A percentile compares a stretch with the other conserved stretches of the same genome.
Conservation (phyloP, 495 filamentous ascomycete genomes). For the Cladorrhinum samala region DNA sequence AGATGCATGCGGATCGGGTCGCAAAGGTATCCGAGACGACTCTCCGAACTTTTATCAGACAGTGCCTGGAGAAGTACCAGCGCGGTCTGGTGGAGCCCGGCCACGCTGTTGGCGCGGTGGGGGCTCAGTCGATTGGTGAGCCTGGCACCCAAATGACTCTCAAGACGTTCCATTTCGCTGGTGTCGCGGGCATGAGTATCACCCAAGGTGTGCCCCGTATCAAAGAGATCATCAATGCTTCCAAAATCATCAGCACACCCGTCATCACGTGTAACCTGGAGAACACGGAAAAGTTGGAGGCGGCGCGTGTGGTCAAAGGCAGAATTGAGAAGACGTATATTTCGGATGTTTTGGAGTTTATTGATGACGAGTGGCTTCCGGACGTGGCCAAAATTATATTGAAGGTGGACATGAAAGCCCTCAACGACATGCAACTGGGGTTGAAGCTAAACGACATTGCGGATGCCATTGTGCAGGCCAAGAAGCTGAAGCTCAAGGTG, state of each 20-base stretch:
- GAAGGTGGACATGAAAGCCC: slow-evolving; percentile 68
- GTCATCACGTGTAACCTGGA: slow-evolving; percentile 80
- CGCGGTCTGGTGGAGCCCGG: slow-evolving; percentile 87
- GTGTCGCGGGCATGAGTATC: slow-evolving; percentile 98
- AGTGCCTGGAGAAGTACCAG: slow-evolving; percentile 83
- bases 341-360: slow-evolving; percentile 62
- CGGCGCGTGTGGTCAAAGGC: slow-evolving; percentile 81
- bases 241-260: slow-evolving; percentile 85
- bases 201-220: slow-evolving; percentile 98
- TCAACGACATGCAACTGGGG: slow-evolving; percentile 72
- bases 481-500: slow-evolving; percentile 69
- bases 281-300: slow-evolving; percentile 59
- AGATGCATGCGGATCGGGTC: slow-evolving; percentile 54
- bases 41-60: slow-evolving; percentile 65
- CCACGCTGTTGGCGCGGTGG: slow-evolving; percentile 94
- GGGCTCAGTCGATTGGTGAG: slow-evolving; percentile 96
- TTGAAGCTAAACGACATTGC: slow-evolving; percentile 63
- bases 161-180: slow-evolving; percentile 99
- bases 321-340: slow-evolving; percentile 86
- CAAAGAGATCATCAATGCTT: slow-evolving; percentile 99
- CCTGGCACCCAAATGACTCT: slow-evolving; percentile 99
- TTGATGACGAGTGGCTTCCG: slow-evolving; percentile 77
- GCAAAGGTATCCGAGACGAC: slow-evolving; percentile 73
- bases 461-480: slow-evolving; percentile 63
- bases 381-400: slow-evolving; percentile 67